Evolutionary conservation across 192 early-diverging fungal species (phyloP), one percentile per base, ranked within the genome.

Genomic region (Obelidium mucronatum): DNA sequence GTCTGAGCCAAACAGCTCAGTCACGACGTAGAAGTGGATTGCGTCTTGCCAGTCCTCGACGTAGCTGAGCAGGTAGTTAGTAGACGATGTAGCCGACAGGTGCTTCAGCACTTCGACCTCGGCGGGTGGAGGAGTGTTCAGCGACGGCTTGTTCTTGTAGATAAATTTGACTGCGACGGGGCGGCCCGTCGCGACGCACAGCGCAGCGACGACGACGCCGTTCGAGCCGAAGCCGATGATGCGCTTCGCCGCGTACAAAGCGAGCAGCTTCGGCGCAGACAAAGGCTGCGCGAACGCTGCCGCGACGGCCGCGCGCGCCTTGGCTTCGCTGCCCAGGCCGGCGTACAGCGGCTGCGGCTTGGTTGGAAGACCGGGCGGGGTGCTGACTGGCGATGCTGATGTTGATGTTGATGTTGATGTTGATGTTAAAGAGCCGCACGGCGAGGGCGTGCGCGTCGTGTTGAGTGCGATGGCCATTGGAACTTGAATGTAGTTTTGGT

Each of bases 131-230:
- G 22, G 34, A 30, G 48, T 51, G n/a, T 40, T 61, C 62, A 13
- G 8, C 8, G 42, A 33, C 2, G 19, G 24, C 37, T 34, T 30
- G 3, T 56, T 13, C 34, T 74, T 74, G 60, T 74, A 74, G 34
- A 74, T 74, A 11, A 74, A 44, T 39, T 74, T 74, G 59, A 74
- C 62, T 17, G 72, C 72, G 1, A 62, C 72, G 1, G 72, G 42
- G n/a, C n/a, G n/a, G n/a, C n/a, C n/a, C 6, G 44, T 37, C 37
- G 54, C 53, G 28, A 34, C 13, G 34, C 36, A 44, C 17, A 24
- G 42, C 22, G 66, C 69, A 4, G 69, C 69, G 53, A 72, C 53
- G 26, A 72, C 69, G n/a, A 26, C 51, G 69, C 69, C 69, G 39
- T 72, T 72, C 22, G 69, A 58, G 17, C 69, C 69, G 54, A 72